These are phyloP conservation scores for Aquanectria penicillioides DNA, from an alignment of 2,329 filamentous ascomycete species.

Conservation along the genomic window DNA sequence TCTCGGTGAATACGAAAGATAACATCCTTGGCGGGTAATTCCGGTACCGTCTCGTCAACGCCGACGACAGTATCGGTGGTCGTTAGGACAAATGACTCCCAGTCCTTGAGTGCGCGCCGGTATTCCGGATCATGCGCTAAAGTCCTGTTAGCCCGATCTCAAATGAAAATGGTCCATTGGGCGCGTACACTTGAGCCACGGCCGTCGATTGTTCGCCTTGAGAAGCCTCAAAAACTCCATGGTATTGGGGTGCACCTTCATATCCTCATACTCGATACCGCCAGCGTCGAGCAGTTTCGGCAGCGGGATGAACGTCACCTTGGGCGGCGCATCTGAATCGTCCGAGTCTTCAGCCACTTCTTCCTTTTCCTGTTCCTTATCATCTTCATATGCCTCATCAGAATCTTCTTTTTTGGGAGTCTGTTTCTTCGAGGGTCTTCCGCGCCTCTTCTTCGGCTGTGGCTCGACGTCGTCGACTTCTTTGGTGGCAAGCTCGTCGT, in stretches of 20 bases:
- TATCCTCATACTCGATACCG: constrained; percentile 59
- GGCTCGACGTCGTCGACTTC: constrained; percentile 35
- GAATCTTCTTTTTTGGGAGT: constrained; percentile 31
- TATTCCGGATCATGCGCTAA: constrained; percentile 84
- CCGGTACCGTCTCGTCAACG: constrained; percentile 83
- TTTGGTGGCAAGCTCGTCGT: constrained; percentile 21
- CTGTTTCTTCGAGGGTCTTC: constrained; percentile 37
- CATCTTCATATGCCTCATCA: constrained; percentile 41
- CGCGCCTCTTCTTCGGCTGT: constrained; percentile 43
- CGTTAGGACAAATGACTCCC: constrained; percentile 79
- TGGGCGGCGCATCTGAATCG: constrained; percentile 47
- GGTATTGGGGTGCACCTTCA: constrained; percentile 66
- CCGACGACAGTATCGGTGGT: constrained; percentile 77
- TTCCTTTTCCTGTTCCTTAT: constrained; percentile 38
- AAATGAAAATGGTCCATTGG: not conserved
- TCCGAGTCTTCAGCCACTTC: constrained; percentile 39
- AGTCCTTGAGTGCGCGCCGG: constrained; percentile 81
- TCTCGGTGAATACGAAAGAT: constrained; percentile 91
- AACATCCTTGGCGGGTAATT: constrained; percentile 86
- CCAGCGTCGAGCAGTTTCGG: constrained; percentile 48
- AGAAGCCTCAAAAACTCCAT: constrained; percentile 67
- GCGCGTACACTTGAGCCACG: constrained; percentile 66
- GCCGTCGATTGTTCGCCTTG: constrained; percentile 66
- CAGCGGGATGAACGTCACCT: constrained; percentile 48
- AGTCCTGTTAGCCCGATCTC: not conserved